Conservation (phyloP, 2,329 filamentous ascomycete species). For the Thielaviopsis euricoi region DNA sequence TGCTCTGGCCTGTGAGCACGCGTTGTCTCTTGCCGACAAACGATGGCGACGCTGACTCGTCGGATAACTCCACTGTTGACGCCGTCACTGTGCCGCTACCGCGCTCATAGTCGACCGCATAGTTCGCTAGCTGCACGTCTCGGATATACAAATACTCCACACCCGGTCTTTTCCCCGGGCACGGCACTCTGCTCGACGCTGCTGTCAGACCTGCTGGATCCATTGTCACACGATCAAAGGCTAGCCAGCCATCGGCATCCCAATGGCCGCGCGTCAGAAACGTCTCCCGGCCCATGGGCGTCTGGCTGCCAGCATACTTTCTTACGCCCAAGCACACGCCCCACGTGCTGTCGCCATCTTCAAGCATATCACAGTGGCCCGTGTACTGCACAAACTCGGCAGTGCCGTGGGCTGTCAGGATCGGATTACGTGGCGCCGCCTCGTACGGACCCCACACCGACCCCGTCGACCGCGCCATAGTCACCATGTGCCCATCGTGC, state of each 20-base stretch:
- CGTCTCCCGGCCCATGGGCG: conserved; percentile 19
- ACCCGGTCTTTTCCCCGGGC: background rate
- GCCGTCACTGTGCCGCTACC: conserved; percentile 4
- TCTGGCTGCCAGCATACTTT: conserved; percentile 13
- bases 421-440: conserved; percentile 18
- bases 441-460: conserved; percentile 19
- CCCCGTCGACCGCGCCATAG: conserved; percentile 12
- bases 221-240: conserved; percentile 11
- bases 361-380: conserved; percentile 17
- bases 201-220: conserved; percentile 7
- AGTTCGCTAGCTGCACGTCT: conserved; percentile 9
- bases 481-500: conserved; percentile 16
- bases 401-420: conserved; percentile 17
- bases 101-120: conserved; percentile 6
- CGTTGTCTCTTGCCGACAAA: conserved; percentile 14
- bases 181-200: background rate
- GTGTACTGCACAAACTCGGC: conserved; percentile 15
- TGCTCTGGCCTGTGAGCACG: background rate
- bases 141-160: conserved; percentile 12
- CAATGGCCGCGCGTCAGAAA: conserved; percentile 18
- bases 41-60: conserved; percentile 5
- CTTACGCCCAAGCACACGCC: conserved; percentile 10
- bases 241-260: conserved; percentile 16
- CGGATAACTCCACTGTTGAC: background rate
- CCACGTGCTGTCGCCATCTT: conserved; percentile 14